Evolutionary conservation across 495 filamentous ascomycete genomes (phyloP), one percentile per base, ranked within the genome.

Genomic region (Podospora tetraspora): DNA sequence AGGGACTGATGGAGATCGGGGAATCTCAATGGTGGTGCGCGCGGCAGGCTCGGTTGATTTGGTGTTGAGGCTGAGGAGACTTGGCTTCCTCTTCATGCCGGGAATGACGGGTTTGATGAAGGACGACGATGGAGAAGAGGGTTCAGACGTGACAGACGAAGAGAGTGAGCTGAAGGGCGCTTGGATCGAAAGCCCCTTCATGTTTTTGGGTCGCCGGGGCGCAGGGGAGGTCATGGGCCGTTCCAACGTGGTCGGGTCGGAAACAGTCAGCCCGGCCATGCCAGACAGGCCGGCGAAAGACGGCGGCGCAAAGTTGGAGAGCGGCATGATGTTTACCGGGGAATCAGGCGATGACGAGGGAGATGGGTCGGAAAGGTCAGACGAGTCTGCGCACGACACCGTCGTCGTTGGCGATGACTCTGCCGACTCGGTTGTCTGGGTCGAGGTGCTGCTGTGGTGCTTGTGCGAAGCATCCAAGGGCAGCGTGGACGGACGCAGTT

Each of bases 331-430:
- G 59, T 90, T 88, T 22, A 89, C 84, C 11, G 92, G 90, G 10
- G 94, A 94, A 76, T 97, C 92, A 19, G 94, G 92, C 2, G 94
- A 97, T 2, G 95, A 95, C 19, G 90, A 91, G 8, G 94, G 93
- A 5, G 95, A 97, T 10, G 92, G 88, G 68, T 97, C 94, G n/a
- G 93, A 92, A 27, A 92, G 84, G 21, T 91, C 91, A 19, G 90
- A 90, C 10, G 93, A 94, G 75, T 94, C 95, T 58, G 94, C 90
- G 13, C 93, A 97, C 16, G 93, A 97, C n/a, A 94, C 86, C 1
- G 94, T 97, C 3, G 93, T 98, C 21, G 95, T 97, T 0, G 95
- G 95, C 22, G 95, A 98, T 9, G 94, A 96, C 73, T 97, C 93
- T 27, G 89, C 91, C 3, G 95, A 99, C 60, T 90, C 93, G 10